Evolutionary conservation across 371 early-diverging fungal species (phyloP).

Genomic region (Mortierella sp.): DNA sequence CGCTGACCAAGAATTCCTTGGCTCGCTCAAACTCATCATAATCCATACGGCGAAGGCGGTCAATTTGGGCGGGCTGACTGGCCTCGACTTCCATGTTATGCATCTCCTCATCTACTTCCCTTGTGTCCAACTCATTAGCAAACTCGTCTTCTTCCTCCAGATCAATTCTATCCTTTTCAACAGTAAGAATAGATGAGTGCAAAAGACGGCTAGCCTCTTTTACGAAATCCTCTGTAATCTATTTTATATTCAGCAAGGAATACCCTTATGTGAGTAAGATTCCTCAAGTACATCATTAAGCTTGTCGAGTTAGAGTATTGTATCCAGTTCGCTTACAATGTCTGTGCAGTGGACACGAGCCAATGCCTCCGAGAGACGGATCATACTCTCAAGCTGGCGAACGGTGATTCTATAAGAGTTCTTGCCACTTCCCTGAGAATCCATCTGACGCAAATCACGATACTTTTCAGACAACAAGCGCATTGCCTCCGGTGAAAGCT

Average conservation of each 20-base stretch:
- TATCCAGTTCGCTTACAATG: conserved; percentile 60
- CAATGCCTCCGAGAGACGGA: conserved; percentile 97
- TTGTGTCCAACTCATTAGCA: conserved; percentile 46
- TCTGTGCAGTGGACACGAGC: conserved; percentile 92
- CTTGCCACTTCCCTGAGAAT: conserved; percentile 79
- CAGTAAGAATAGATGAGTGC: conserved; percentile 92
- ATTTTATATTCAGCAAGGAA: conserved; percentile 1
- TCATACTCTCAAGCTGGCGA: conserved; percentile 97
- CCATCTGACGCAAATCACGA: conserved; percentile 91
- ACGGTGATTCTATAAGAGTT: conserved; percentile 98
- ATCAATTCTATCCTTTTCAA: conserved; percentile 91
- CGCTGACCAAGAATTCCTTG: conserved; percentile 75
- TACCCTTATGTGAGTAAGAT: not conserved
- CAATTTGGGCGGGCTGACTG: conserved; percentile 14
- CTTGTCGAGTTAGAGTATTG: too few relatives aligned
- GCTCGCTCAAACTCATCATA: conserved; percentile 88
- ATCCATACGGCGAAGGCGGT: conserved; percentile 62
- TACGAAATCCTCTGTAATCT: conserved; percentile 85
- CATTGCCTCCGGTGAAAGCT: conserved; percentile 86
- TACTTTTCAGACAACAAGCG: conserved; percentile 89
- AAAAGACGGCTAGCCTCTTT: conserved; percentile 94
- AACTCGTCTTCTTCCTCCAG: conserved; percentile 67
- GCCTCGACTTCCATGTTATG: conserved; percentile 57
- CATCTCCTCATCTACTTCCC: conserved; percentile 34
- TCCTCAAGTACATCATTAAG: not conserved